Percentiles rank a stretch among this genome's conserved stretches.
phyloP scores from a whole-genome alignment of 495 filamentous ascomycete species.

The Xylaria intraflava region DNA sequence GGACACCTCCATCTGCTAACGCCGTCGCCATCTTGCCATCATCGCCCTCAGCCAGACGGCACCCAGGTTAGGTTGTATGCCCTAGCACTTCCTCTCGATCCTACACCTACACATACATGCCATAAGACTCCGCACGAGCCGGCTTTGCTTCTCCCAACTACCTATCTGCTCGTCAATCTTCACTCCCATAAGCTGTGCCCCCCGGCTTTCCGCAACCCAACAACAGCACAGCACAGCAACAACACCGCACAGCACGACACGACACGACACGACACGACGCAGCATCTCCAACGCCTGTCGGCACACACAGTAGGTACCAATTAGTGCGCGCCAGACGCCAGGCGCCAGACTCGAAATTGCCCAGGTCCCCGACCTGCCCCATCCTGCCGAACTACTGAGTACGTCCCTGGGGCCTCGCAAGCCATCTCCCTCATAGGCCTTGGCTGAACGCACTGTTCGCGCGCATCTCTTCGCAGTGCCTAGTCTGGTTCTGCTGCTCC shows the following conservation, averaged over 20 bases:
- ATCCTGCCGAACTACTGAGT: background rate
- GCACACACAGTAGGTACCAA: background rate
- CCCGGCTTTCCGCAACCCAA: too few relatives aligned
- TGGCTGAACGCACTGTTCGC: background rate
- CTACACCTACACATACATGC: too few relatives aligned
- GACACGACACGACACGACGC: too few relatives aligned
- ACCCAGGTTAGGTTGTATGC: background rate
- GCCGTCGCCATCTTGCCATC: slow-evolving; percentile 9
- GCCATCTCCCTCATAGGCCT: background rate
- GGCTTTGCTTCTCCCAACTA: background rate
- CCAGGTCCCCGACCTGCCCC: too few relatives aligned
- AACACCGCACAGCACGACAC: too few relatives aligned
- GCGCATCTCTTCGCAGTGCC: background rate
- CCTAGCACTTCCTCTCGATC: too few relatives aligned
- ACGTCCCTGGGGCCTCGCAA: background rate
- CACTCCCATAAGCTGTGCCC: too few relatives aligned
- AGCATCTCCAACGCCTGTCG: too few relatives aligned
- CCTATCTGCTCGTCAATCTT: too few relatives aligned
- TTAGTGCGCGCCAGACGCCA: too few relatives aligned
- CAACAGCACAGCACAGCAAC: too few relatives aligned
- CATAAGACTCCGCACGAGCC: background rate
- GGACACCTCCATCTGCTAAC: background rate
- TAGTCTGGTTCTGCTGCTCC: background rate
- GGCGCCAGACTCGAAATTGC: background rate
- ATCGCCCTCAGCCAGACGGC: background rate